Conservation (phyloP, 176 grass and related monocot genomes). For the Tuctoria greenei region DNA sequence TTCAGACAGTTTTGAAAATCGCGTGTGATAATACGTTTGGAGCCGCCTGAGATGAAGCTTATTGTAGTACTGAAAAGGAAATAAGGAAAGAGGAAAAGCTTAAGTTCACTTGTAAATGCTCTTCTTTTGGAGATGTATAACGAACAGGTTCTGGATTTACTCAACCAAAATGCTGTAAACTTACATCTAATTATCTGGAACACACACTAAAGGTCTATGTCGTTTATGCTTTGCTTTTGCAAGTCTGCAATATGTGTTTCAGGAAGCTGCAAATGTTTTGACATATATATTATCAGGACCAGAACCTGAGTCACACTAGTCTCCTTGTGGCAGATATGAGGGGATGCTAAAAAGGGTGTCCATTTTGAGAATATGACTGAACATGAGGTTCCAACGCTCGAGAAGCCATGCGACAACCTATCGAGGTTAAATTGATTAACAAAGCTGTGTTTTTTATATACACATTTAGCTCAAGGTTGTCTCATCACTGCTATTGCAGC, state of each 20-base stretch:
- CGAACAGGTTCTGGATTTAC: constrained; percentile 89
- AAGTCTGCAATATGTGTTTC: background rate
- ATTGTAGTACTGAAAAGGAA: constrained; percentile 88
- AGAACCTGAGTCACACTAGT: constrained; percentile 8
- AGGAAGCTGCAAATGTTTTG: constrained; percentile 11
- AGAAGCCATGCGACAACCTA: constrained; percentile 89
- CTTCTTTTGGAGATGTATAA: constrained; percentile 98
- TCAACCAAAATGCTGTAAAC: constrained; percentile 74
- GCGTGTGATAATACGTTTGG: too few relatives aligned
- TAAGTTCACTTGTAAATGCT: constrained; percentile 92
- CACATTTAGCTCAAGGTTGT: too few relatives aligned
- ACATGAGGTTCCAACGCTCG: constrained; percentile 80
- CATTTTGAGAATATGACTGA: constrained; percentile 90
- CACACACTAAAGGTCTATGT: too few relatives aligned
- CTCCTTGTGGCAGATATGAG: constrained; percentile 71
- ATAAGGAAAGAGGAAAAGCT: constrained; percentile 81
- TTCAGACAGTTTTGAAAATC: too few relatives aligned
- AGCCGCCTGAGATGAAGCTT: too few relatives aligned
- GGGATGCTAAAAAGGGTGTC: constrained; percentile 90
- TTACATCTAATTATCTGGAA: constrained; percentile 64
- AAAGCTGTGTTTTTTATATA: background rate
- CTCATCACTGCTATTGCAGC: too few relatives aligned
- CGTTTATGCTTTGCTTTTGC: background rate
- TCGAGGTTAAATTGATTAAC: constrained; percentile 9
- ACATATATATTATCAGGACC: constrained; percentile 6